Conservation (phyloP, 306 rosid species). For the Cucumis sativus region DNA sequence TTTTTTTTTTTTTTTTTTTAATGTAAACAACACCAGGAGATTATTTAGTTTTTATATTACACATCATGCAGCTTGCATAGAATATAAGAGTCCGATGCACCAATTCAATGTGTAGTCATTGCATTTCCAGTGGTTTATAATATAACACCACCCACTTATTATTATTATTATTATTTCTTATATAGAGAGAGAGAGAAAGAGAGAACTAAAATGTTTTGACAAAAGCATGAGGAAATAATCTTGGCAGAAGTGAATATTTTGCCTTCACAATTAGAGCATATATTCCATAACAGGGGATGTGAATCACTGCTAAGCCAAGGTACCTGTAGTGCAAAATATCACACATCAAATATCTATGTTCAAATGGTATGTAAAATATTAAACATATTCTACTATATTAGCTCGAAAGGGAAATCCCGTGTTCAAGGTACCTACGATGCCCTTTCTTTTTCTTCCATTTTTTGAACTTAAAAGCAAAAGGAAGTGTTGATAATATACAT, state of each 20-base stretch:
- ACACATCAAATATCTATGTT: background rate
- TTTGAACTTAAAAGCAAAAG: background rate
- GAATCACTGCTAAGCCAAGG: constrained; percentile 42
- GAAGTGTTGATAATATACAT: background rate
- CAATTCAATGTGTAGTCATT: no score
- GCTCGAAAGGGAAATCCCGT: background rate
- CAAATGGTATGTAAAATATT: background rate
- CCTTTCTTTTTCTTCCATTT: background rate
- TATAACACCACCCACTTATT: background rate
- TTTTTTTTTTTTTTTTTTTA: no score
- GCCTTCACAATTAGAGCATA: constrained; percentile 46
- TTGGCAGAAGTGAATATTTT: constrained; percentile 38
- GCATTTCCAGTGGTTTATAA: background rate
- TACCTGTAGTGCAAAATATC: constrained; percentile 34
- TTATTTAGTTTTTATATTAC: no score
- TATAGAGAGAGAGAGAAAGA: background rate
- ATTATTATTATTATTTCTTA: background rate
- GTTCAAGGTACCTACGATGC: background rate
- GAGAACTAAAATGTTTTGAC: background rate
- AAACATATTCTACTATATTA: background rate
- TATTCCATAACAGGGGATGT: constrained; percentile 64
- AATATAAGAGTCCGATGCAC: no score
- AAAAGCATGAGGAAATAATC: constrained; percentile 39
- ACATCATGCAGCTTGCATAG: no score
- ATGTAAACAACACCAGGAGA: no score